Conservation (phyloP, 164 flowering plant species). For the Echeveria elegans region DNA sequence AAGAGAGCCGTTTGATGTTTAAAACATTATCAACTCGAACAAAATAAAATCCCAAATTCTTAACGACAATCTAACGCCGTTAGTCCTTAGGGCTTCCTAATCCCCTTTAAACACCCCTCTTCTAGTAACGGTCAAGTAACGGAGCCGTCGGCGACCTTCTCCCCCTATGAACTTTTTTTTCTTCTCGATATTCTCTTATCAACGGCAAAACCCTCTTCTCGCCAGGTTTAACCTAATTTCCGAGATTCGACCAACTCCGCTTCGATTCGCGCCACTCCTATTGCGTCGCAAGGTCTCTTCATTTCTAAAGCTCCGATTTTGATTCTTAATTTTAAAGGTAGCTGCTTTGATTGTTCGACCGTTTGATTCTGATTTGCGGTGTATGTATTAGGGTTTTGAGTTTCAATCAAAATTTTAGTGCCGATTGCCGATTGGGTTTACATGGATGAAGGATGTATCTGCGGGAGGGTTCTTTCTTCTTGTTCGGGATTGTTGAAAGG, state of each 20-base stretch:
- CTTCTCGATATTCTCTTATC: neutral
- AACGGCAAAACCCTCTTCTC: constrained; percentile 3
- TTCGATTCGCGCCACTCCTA: neutral
- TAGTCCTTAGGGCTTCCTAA: neutral
- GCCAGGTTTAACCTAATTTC: neutral
- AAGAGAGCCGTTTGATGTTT: neutral
- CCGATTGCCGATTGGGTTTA: neutral
- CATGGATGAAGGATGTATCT: neutral
- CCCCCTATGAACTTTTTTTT: neutral
- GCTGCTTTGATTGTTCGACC: neutral
- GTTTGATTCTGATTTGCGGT: constrained; percentile 1
- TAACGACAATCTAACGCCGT: neutral
- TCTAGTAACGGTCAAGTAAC: constrained; percentile 8
- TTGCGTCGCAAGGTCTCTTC: neutral
- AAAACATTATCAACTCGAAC: neutral
- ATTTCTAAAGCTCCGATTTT: neutral
- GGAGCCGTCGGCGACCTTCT: constrained; percentile 6
- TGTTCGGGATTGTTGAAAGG: neutral
- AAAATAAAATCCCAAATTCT: constrained; percentile 1
- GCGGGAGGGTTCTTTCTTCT: neutral
- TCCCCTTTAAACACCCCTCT: neutral
- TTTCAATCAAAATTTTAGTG: neutral
- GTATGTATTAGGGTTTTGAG: neutral
- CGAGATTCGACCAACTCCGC: constrained; percentile 3
- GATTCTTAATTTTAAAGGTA: neutral